phyloP scores from a whole-genome alignment of 169 alveolate genomes.

The Besnoitia besnoiti region DNA sequence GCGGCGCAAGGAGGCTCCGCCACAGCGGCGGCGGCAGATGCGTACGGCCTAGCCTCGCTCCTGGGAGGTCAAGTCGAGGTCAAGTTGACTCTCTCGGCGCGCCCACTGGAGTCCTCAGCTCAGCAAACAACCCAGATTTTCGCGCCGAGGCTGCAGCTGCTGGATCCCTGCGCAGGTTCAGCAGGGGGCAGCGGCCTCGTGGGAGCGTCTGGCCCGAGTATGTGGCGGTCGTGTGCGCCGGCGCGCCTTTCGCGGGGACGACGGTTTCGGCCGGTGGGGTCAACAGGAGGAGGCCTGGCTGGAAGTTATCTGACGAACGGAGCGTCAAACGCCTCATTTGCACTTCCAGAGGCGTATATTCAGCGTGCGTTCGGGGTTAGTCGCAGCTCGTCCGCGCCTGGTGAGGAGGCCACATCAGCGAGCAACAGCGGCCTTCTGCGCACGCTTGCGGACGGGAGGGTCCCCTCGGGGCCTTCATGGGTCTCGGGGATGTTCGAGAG shows the following conservation, averaged over 20 bases:
- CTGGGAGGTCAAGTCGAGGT: constrained; percentile 29
- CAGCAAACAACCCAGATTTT: not conserved
- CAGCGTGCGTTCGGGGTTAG: constrained; percentile 3
- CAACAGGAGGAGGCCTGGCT: not conserved
- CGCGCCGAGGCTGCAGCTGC: constrained; percentile 12
- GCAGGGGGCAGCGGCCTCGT: constrained; percentile 13
- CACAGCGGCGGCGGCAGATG: not conserved
- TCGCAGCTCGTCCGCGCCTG: not conserved
- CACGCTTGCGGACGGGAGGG: not conserved
- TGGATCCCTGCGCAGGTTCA: not conserved
- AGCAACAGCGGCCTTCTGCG: not conserved
- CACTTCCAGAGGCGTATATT: constrained; percentile 25
- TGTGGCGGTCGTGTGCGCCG: constrained; percentile 14
- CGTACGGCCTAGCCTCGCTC: constrained; percentile 3
- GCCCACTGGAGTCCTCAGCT: not conserved
- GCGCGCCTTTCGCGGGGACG: not conserved
- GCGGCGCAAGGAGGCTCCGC: constrained; percentile 12
- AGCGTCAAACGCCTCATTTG: constrained; percentile 14
- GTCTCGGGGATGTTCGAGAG: not conserved
- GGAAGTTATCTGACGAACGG: not conserved
- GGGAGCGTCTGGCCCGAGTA: not conserved
- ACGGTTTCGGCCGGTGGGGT: not conserved
- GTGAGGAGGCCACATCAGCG: not conserved
- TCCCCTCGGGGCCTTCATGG: not conserved
- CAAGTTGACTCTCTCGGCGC: constrained; percentile 9